Conservation (phyloP, 176 grass and related monocot species). For the Raddia distichophylla region DNA sequence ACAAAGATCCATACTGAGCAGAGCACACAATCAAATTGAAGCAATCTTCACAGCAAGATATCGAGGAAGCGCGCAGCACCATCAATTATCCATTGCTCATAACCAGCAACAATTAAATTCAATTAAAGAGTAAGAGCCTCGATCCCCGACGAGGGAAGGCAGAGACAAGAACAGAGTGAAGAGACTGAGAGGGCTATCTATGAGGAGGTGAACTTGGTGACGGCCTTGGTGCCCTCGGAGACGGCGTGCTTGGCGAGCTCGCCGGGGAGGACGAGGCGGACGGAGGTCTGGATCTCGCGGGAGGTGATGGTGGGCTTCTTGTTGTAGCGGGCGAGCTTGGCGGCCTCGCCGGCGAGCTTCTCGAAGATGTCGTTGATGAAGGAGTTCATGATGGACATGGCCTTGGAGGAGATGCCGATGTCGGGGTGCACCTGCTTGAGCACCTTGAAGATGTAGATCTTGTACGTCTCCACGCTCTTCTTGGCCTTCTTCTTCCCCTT, state of each 20-base stretch:
- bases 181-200: neutral
- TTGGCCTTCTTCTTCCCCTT: constrained; percentile 55
- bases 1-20: neutral
- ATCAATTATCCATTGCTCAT: constrained; percentile 14
- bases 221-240: constrained; percentile 67
- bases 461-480: constrained; percentile 79
- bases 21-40: neutral
- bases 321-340: constrained; percentile 58
- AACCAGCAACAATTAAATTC: neutral
- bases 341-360: constrained; percentile 63
- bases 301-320: constrained; percentile 74
- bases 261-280: constrained; percentile 66
- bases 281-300: constrained; percentile 67
- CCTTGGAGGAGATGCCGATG: constrained; percentile 96
- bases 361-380: constrained; percentile 95
- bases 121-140: constrained; percentile 24
- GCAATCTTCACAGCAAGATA: neutral
- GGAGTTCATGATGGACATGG: constrained; percentile 95
- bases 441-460: constrained; percentile 98
- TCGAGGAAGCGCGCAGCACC: neutral
- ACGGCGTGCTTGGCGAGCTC: constrained; percentile 68
- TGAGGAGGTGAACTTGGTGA: constrained; percentile 61
- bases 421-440: constrained; percentile 89
- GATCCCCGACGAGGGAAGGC: neutral
- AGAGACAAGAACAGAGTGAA: neutral